A percentile compares a stretch with the other conserved stretches of the same genome.
Conservation (phyloP, 1,284 basidiomycete species). For the Mrakiaceae sp. region DNA sequence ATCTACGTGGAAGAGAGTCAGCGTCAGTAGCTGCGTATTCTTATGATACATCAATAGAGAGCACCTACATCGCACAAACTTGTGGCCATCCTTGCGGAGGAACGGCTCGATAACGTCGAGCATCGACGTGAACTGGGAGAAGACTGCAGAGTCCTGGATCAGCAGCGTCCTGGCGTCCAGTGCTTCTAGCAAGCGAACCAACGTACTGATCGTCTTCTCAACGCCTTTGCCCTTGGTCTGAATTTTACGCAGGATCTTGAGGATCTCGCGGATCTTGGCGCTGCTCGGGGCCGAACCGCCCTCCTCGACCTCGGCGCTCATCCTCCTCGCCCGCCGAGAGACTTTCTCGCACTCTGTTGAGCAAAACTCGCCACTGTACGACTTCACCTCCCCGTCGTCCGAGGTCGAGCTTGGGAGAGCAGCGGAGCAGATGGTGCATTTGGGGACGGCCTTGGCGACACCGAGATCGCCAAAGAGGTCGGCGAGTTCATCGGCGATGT, state of each 20-base stretch:
- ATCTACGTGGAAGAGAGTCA: conserved; percentile 41
- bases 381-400: no score
- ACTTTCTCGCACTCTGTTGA: conserved; percentile 1
- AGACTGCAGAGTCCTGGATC: conserved; percentile 28
- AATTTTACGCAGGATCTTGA: conserved; percentile 59
- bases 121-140: conserved; percentile 77
- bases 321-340: conserved; percentile 14
- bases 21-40: background rate
- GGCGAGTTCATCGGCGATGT: conserved; percentile 65
- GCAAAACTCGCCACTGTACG: background rate
- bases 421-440: conserved; percentile 62
- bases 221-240: conserved; percentile 47
- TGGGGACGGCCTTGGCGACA: conserved; percentile 43
- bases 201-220: conserved; percentile 68
- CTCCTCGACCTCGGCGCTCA: conserved; percentile 11
- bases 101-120: conserved; percentile 77
- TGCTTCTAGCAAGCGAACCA: background rate
- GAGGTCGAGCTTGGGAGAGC: background rate
- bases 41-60: background rate
- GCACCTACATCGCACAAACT: conserved; percentile 72
- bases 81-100: conserved; percentile 51
- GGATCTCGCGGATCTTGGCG: conserved; percentile 77
- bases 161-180: background rate
- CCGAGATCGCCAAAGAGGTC: conserved; percentile 60
- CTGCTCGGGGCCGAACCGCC: conserved; percentile 49